Conservation (phyloP, 768 basidiomycete genomes). For the Termitomyces sp. region DNA sequence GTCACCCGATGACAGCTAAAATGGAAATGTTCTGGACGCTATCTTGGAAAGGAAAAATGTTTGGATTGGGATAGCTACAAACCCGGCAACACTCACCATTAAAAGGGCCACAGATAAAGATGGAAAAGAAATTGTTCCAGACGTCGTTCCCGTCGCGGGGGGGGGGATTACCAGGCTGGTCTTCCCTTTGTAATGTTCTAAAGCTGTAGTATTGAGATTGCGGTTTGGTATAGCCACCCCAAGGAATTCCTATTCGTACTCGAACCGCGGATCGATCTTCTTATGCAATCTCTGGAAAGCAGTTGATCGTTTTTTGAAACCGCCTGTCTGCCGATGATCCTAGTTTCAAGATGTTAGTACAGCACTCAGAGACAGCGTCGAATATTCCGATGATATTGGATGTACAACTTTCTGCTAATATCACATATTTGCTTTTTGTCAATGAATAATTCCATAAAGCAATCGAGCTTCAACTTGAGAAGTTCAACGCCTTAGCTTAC, state of each 20-base stretch:
- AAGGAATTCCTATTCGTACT: neutral
- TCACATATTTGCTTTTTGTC: too few relatives aligned
- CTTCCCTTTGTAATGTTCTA: neutral
- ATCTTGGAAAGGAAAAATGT: conserved; percentile 40
- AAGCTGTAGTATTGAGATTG: neutral
- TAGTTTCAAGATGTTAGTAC: too few relatives aligned
- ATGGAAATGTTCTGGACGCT: conserved; percentile 33
- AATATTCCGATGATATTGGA: too few relatives aligned
- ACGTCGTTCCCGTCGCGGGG: neutral
- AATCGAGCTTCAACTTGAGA: too few relatives aligned
- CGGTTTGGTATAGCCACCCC: neutral
- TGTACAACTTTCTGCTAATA: too few relatives aligned
- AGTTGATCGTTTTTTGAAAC: too few relatives aligned
- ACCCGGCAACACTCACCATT: conserved; percentile 29
- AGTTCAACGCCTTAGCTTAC: too few relatives aligned
- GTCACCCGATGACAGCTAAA: neutral
- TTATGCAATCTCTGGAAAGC: neutral
- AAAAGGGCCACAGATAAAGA: conserved; percentile 26
- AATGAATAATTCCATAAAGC: too few relatives aligned
- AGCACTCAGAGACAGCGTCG: too few relatives aligned
- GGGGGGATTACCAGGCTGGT: conserved; percentile 1
- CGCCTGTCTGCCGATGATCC: too few relatives aligned
- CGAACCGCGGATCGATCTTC: neutral
- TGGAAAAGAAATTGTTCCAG: conserved; percentile 32
- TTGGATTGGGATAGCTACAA: conserved; percentile 20